Percentiles rank a stretch among this genome's conserved stretches.
Conservation (phyloP, 345 rosid genomes). For the Eucalyptus tenuipes region DNA sequence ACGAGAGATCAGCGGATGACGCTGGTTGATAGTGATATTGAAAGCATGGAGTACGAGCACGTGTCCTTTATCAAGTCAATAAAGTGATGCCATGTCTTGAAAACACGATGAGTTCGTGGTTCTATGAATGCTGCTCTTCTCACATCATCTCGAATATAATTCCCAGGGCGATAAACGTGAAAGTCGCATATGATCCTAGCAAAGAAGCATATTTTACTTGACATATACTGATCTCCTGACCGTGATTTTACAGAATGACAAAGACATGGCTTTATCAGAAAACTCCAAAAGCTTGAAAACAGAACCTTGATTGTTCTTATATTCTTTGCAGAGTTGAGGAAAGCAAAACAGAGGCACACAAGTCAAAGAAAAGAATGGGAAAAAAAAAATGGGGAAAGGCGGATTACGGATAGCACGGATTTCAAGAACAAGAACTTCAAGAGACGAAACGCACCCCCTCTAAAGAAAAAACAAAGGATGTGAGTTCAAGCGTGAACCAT, state of each 20-base stretch:
- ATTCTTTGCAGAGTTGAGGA: not conserved
- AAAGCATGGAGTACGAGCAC: not conserved
- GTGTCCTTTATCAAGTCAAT: not conserved
- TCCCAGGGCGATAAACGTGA: not conserved
- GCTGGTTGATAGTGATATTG: not conserved
- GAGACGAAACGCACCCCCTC: not conserved
- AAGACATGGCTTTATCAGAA: not conserved
- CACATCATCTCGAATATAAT: not conserved
- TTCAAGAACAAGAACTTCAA: not conserved
- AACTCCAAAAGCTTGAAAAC: not conserved
- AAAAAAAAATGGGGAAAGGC: not conserved
- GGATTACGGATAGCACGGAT: not conserved
- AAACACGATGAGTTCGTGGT: not conserved
- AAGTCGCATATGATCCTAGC: not conserved
- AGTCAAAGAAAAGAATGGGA: not conserved
- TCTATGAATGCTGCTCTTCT: not conserved
- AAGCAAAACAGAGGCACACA: not conserved
- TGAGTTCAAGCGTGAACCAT: not conserved
- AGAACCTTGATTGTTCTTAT: not conserved
- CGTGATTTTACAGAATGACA: not conserved
- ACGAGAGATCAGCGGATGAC: not conserved
- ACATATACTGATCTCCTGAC: not conserved
- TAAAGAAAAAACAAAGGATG: not conserved
- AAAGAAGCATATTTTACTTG: not conserved
- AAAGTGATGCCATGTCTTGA: not conserved